Evolutionary conservation across 1,284 basidiomycete species (phyloP).

Genomic region (Apiotrichum veenhuisii): DNA sequence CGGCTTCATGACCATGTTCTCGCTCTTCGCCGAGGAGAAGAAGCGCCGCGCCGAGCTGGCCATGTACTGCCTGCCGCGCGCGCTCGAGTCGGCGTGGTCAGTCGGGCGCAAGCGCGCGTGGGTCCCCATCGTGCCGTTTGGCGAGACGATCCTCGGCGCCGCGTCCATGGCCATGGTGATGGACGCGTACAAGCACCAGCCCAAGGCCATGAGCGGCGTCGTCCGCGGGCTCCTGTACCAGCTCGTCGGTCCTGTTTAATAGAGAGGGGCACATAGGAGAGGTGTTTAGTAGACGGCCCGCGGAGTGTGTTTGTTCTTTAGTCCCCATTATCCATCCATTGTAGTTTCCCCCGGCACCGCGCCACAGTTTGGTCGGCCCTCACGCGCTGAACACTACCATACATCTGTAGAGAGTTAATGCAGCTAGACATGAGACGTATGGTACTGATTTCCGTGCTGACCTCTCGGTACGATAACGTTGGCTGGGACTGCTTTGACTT

Average conservation of each 20-base stretch:
- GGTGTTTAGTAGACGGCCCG: background rate
- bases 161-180: conserved; percentile 88
- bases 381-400: too few species aligned
- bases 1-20: conserved; percentile 71
- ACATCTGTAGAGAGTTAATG: too few species aligned
- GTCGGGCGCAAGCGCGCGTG: conserved; percentile 70
- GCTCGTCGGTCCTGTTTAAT: conserved; percentile 68
- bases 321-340: too few species aligned
- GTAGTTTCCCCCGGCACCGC: too few species aligned
- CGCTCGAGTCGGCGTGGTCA: conserved; percentile 80
- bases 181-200: conserved; percentile 73
- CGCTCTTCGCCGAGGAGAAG: conserved; percentile 81
- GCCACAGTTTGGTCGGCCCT: too few species aligned
- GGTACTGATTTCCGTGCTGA: too few species aligned
- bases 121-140: conserved; percentile 65
- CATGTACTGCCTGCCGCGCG: conserved; percentile 94
- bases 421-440: too few species aligned
- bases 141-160: conserved; percentile 64
- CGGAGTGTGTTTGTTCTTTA: background rate
- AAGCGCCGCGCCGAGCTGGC: conserved; percentile 55
- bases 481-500: too few species aligned
- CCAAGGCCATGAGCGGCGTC: conserved; percentile 79
- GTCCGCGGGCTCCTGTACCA: conserved; percentile 86
- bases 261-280: background rate
- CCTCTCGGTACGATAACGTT: too few species aligned